These are phyloP conservation scores for Zygoascus ofunaensis DNA, from an alignment of 805 yeast species.

Conservation along the genomic window DNA sequence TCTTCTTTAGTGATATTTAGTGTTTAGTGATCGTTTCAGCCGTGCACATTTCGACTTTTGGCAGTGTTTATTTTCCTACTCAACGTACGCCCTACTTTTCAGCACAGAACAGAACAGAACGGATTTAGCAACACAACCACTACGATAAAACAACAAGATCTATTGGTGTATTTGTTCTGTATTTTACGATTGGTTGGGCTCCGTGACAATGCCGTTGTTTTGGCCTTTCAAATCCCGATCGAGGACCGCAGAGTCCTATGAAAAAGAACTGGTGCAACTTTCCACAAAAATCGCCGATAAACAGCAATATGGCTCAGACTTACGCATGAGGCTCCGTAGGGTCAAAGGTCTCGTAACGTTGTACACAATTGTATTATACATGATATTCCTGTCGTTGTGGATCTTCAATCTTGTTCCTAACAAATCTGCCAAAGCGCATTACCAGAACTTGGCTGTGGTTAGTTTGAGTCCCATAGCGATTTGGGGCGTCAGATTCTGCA, in stretches of 20 bases:
- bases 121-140: too few relatives aligned
- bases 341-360: constrained; percentile 24
- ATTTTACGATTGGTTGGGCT: too few relatives aligned
- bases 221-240: background rate
- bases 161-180: too few relatives aligned
- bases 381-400: constrained; percentile 17
- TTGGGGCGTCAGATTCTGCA: constrained; percentile 10
- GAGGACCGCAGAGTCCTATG: constrained; percentile 21
- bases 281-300: constrained; percentile 21
- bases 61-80: too few relatives aligned
- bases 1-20: too few relatives aligned
- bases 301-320: constrained; percentile 15
- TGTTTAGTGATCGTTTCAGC: too few relatives aligned
- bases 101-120: too few relatives aligned
- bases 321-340: constrained; percentile 22
- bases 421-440: constrained; percentile 5
- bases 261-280: constrained; percentile 27
- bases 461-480: constrained; percentile 15
- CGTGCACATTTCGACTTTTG: too few relatives aligned
- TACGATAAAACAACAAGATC: too few relatives aligned
- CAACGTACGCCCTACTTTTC: too few relatives aligned
- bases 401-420: constrained; percentile 10
- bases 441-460: constrained; percentile 2
- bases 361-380: constrained; percentile 25
- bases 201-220: background rate